phyloP scores from a whole-genome alignment of 148 eudicot species.

The Rhododendron kiyosumense region DNA sequence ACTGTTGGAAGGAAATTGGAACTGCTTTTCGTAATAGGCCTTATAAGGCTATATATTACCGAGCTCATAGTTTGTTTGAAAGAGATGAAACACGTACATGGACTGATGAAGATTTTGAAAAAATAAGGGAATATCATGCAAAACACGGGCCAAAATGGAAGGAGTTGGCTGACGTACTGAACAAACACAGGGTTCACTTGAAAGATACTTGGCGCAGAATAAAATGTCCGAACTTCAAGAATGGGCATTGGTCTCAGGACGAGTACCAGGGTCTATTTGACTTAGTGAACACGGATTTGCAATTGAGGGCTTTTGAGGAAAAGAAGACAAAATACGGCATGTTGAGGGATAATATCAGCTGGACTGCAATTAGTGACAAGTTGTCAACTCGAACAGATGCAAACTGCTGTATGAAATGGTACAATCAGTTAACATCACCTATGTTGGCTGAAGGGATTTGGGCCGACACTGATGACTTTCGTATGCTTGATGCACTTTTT shows the following conservation, averaged over 20 bases:
- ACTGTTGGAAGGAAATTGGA: slow-evolving; percentile 3
- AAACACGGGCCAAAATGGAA: slow-evolving; percentile 4
- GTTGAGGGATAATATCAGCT: background rate
- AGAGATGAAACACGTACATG: background rate
- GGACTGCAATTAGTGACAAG: slow-evolving; percentile 2
- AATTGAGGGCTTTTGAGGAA: background rate
- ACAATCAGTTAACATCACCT: background rate
- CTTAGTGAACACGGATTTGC: slow-evolving; percentile 3
- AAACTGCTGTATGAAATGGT: background rate
- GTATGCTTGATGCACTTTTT: background rate
- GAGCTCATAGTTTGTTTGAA: background rate
- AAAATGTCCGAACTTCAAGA: background rate
- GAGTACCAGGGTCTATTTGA: slow-evolving; percentile 1
- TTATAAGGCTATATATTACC: background rate
- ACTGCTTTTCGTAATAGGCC: background rate
- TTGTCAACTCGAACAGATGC: background rate
- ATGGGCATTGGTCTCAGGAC: background rate
- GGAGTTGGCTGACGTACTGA: background rate
- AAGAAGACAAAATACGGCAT: background rate
- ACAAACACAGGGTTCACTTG: background rate
- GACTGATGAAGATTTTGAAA: background rate
- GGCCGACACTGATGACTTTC: background rate
- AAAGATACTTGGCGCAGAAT: slow-evolving; percentile 8
- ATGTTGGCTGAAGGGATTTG: background rate
- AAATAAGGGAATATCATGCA: background rate